These are phyloP conservation scores for Xylariaceae sp. DNA, from an alignment of 2,329 filamentous ascomycete genomes.

Conservation along the genomic window DNA sequence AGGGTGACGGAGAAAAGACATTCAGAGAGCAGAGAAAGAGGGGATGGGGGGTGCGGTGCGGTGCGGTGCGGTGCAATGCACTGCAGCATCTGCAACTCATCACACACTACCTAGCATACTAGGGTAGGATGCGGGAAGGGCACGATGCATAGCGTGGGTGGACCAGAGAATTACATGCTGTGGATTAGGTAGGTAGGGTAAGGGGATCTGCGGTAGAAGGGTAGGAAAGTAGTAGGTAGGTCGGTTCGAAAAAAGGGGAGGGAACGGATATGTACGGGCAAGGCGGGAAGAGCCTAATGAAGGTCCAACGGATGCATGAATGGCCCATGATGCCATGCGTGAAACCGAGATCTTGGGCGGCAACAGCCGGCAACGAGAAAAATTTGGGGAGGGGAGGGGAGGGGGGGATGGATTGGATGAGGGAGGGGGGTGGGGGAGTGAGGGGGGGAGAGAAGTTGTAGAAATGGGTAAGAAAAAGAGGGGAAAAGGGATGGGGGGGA, in stretches of 20 bases:
- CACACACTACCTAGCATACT: neutral
- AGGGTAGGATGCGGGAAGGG: constrained; percentile 23
- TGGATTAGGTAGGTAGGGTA: constrained; percentile 15
- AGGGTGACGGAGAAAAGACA: no score
- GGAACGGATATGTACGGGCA: constrained; percentile 29
- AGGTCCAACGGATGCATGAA: constrained; percentile 28
- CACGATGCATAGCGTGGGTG: constrained; percentile 19
- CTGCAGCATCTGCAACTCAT: neutral
- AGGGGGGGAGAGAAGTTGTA: no score
- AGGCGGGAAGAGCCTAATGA: constrained; percentile 31
- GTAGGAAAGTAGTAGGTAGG: no score
- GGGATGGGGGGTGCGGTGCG: no score
- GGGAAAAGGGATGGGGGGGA: no score
- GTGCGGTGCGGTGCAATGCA: neutral
- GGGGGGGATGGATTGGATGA: no score
- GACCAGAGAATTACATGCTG: constrained; percentile 25
- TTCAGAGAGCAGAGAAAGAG: no score
- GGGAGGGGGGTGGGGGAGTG: no score
- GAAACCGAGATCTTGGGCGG: constrained; percentile 25
- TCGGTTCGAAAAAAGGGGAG: constrained; percentile 8
- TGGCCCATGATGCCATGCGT: constrained; percentile 22
- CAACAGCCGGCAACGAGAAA: constrained; percentile 20
- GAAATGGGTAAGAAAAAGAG: no score
- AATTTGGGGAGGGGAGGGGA: neutral
- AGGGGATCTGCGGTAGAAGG: constrained; percentile 28